A percentile compares a stretch with the other conserved stretches of the same genome.
phyloP scores from a whole-genome alignment of 495 filamentous ascomycete genomes.

The Lasiosphaeria miniovina region DNA sequence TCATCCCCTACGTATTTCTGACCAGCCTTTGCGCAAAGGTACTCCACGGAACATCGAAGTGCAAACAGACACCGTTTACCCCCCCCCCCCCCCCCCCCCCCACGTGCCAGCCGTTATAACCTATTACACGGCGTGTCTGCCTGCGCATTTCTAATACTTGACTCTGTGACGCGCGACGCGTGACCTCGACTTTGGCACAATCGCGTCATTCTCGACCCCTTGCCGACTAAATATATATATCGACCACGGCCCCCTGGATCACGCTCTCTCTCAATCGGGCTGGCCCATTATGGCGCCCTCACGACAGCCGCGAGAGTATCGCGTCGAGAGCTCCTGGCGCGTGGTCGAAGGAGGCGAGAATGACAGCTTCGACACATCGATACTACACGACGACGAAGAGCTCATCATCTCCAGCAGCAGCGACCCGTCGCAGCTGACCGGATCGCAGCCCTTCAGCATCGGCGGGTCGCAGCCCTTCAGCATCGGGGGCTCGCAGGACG shows the following conservation, averaged over 20 bases:
- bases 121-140: constrained; percentile 13
- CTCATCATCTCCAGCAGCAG: constrained; percentile 35
- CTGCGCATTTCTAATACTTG: constrained; percentile 1
- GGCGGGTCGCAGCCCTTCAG: constrained; percentile 31
- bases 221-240: neutral
- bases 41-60: too few species aligned
- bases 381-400: constrained; percentile 39
- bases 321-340: constrained; percentile 48
- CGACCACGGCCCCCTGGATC: neutral
- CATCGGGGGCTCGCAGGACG: constrained; percentile 44
- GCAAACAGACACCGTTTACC: neutral
- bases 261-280: neutral
- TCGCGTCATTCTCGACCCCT: constrained; percentile 3
- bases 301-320: constrained; percentile 23
- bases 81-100: constrained; percentile 14
- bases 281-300: constrained; percentile 14
- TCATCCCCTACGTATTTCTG: too few species aligned
- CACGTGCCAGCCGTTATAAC: neutral
- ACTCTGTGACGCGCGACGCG: constrained; percentile 17
- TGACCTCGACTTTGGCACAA: constrained; percentile 9
- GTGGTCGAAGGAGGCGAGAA: constrained; percentile 50
- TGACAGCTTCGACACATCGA: constrained; percentile 48
- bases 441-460: constrained; percentile 34
- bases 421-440: constrained; percentile 35
- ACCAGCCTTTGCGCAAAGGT: too few species aligned